Evolutionary conservation across 345 rosid species (phyloP).

Genomic region (Streptanthus diversifolius): DNA sequence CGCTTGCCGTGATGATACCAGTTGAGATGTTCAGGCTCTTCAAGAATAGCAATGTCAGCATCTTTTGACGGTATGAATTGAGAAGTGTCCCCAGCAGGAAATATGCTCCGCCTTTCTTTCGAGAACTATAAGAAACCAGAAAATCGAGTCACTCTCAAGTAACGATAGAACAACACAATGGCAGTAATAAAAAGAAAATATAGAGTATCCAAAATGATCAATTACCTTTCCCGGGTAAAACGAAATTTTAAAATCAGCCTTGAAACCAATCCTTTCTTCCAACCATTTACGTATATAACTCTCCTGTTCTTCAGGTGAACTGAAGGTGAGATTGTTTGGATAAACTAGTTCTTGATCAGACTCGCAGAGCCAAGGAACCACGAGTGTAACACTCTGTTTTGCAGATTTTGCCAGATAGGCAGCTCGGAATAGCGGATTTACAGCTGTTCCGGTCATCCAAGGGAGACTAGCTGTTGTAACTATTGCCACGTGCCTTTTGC

Average conservation of each 20-base stretch:
- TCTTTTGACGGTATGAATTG: slow-evolving; percentile 81
- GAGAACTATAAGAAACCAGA: slow-evolving; percentile 56
- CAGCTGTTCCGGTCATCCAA: slow-evolving; percentile 99
- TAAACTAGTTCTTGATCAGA: slow-evolving; percentile 96
- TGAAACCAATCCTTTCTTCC: slow-evolving; percentile 88
- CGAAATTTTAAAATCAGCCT: slow-evolving; percentile 83
- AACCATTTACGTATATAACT: slow-evolving; percentile 90
- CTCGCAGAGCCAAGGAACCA: slow-evolving; percentile 97
- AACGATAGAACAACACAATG: not conserved
- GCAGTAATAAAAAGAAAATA: not conserved
- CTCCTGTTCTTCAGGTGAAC: slow-evolving; percentile 96
- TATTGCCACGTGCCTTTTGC: slow-evolving; percentile 88
- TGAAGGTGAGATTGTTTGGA: slow-evolving; percentile 76
- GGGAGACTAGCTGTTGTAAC: slow-evolving; percentile 99
- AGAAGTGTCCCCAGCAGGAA: slow-evolving; percentile 96
- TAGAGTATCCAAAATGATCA: slow-evolving; percentile 6
- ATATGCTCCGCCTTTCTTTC: slow-evolving; percentile 86
- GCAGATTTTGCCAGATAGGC: slow-evolving; percentile 84
- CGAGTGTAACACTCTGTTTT: slow-evolving; percentile 78
- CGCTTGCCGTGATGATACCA: slow-evolving; percentile 98
- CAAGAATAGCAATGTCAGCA: slow-evolving; percentile 90
- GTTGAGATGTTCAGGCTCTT: slow-evolving; percentile 96
- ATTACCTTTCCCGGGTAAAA: slow-evolving; percentile 98
- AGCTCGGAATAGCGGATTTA: slow-evolving; percentile 92
- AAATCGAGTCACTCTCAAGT: slow-evolving; percentile 1